Conservation (phyloP, 1,139 yeast species). For the Saccharomyces hybrid region DNA sequence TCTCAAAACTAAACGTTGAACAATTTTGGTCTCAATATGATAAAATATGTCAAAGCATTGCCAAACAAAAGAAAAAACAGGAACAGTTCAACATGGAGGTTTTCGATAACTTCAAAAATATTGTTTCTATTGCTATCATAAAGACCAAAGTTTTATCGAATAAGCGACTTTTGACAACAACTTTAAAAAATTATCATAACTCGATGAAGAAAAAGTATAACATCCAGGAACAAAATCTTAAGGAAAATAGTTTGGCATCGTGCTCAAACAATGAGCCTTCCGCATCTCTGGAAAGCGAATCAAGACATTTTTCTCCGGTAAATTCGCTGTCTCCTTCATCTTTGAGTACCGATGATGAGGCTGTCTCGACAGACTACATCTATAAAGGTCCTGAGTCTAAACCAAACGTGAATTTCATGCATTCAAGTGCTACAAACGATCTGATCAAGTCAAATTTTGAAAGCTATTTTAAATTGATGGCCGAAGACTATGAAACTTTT, state of each 20-base stretch:
- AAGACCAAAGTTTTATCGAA: conserved; percentile 17
- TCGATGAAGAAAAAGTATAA: conserved; percentile 8
- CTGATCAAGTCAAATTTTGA: conserved; percentile 22
- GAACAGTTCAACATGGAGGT: conserved; percentile 3
- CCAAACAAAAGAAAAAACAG: conserved; percentile 4
- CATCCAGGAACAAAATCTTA: not conserved
- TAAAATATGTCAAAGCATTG: conserved; percentile 6
- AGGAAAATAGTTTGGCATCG: not conserved
- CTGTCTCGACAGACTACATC: not conserved
- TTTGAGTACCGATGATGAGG: not conserved
- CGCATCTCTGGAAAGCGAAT: not conserved
- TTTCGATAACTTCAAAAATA: conserved; percentile 13
- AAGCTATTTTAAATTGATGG: conserved; percentile 23
- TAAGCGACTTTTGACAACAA: conserved; percentile 11
- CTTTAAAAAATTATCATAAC: conserved; percentile 13
- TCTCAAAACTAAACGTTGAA: conserved; percentile 13
- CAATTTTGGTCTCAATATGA: conserved; percentile 17
- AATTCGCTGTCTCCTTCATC: conserved; percentile 6
- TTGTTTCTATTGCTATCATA: conserved; percentile 19
- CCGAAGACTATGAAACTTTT: conserved; percentile 26
- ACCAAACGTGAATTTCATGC: not conserved
- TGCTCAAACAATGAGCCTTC: not conserved
- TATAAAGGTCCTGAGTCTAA: not conserved
- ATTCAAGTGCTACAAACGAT: conserved; percentile 3
- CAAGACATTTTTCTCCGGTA: conserved; percentile 3